phyloP scores from a whole-genome alignment of 1,284 basidiomycete genomes.

The Melampsora abietis-canadensis region DNA sequence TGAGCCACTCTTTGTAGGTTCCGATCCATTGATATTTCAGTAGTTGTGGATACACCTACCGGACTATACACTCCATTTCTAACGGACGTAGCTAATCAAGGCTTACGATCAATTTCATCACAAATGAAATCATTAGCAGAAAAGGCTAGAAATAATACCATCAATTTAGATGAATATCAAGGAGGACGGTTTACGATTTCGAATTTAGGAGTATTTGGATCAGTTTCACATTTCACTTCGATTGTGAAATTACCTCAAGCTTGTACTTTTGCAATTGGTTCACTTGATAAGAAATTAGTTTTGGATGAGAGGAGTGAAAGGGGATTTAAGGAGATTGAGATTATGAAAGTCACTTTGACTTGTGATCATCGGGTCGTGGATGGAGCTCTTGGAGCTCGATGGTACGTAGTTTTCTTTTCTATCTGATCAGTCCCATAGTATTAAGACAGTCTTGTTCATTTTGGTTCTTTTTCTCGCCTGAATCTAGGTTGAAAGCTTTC shows the following conservation, averaged over 20 bases:
- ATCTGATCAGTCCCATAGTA: neutral
- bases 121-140: slow-evolving; percentile 87
- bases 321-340: slow-evolving; percentile 83
- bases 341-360: slow-evolving; percentile 95
- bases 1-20: slow-evolving; percentile 61
- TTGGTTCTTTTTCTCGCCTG: neutral
- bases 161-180: slow-evolving; percentile 90
- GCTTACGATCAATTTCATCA: slow-evolving; percentile 84
- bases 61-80: slow-evolving; percentile 98
- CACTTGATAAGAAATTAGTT: slow-evolving; percentile 77
- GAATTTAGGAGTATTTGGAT: slow-evolving; percentile 96
- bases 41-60: slow-evolving; percentile 92
- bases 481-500: slow-evolving; percentile 71
- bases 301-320: slow-evolving; percentile 83
- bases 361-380: slow-evolving; percentile 74
- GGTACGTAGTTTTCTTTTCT: slow-evolving; percentile 54
- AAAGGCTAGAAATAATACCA: slow-evolving; percentile 93
- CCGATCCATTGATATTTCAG: slow-evolving; percentile 92
- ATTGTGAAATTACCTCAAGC: slow-evolving; percentile 99
- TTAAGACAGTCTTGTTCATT: neutral
- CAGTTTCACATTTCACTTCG: slow-evolving; percentile 80
- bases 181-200: slow-evolving; percentile 99
- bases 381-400: slow-evolving; percentile 76
- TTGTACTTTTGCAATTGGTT: slow-evolving; percentile 93
- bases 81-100: slow-evolving; percentile 85